Evolutionary conservation across 768 basidiomycete genomes (phyloP), one percentile per base, ranked within the genome.

Genomic region (Leucocoprinus sp.): DNA sequence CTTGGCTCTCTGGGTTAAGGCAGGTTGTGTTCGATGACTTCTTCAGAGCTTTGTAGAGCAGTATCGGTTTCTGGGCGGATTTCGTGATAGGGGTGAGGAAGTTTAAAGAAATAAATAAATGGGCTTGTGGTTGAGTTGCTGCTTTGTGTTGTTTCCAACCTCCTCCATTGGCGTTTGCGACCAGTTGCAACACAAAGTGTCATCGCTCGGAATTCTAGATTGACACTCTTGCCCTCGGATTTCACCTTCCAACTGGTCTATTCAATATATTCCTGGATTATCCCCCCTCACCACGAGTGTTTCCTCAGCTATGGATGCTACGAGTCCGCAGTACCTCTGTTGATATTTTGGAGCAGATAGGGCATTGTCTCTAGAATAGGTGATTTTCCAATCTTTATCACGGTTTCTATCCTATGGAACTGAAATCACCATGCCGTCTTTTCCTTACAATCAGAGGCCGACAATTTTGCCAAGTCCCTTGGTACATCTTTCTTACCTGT

Each of bases 211-310:
- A 26, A 41, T 22, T 27, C 39, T 4, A 41, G 24, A n/a, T n/a
- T 1, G 18, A 26, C 15, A 41, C 28, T 28, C 24, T 15, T 8
- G 12, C 4, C 26, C 15, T 41, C 5, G 39, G 28, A 17, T 15
- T 41, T n/a, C 39, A 41, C 11, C 14, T 41, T 15, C 24, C 23
- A n/a, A 41, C 39, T 15, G 8, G 9, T 26, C 15, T 27, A 9
- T 41, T 41, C 26, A 26, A 24, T 8, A 26, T 26, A 26, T 41
- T 41, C 15, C 9, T 15, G 15, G 26, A 41, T n/a, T 41, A 26
- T 41, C 39, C 39, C n/a, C n/a, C n/a, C n/a, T n/a, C n/a, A 28
- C 39, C 39, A 8, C 24, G 28, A 28, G 39, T 26, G 24, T 41
- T 41, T 22, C 39, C 39, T 15, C 39, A 18, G n/a, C 28, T 41